These are phyloP conservation scores for Furcasterigmium sp. DNA, from an alignment of 2,329 filamentous ascomycete genomes.

Conservation along the genomic window DNA sequence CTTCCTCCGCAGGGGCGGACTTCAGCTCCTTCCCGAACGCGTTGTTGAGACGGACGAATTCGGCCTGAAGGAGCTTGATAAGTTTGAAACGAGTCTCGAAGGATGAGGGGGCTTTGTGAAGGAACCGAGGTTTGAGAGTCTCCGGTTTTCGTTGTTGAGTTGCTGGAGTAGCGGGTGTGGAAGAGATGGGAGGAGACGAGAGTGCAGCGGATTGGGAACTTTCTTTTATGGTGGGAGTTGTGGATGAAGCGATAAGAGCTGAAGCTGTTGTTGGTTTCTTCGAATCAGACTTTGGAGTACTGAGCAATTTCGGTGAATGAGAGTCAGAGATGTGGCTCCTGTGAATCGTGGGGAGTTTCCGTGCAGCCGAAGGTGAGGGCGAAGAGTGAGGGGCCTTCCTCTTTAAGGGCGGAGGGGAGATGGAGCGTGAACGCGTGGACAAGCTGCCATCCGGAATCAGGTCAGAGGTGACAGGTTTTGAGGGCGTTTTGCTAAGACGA, in stretches of 20 bases:
- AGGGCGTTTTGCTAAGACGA: conserved; percentile 10
- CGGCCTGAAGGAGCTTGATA: conserved; percentile 58
- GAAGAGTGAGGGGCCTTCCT: conserved; percentile 6
- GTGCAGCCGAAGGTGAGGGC: background rate
- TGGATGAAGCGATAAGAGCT: background rate
- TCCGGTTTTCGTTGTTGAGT: conserved; percentile 34
- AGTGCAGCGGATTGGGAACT: background rate
- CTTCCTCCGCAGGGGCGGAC: conserved; percentile 40
- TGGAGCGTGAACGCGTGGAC: conserved; percentile 19
- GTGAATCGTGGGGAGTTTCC: conserved; percentile 1
- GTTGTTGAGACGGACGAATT: conserved; percentile 62
- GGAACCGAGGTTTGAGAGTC: conserved; percentile 60
- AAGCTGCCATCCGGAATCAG: conserved; percentile 12
- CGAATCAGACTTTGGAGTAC: background rate
- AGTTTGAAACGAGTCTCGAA: conserved; percentile 52
- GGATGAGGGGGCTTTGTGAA: conserved; percentile 51
- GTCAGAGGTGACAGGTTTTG: conserved; percentile 11
- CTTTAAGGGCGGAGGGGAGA: conserved; percentile 28
- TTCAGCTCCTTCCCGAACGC: conserved; percentile 49
- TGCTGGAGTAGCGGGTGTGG: conserved; percentile 7
- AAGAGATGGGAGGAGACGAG: conserved; percentile 6
- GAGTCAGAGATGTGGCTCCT: background rate
- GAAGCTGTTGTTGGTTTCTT: background rate
- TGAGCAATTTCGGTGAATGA: background rate
- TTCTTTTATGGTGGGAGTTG: background rate